Evolutionary conservation across 164 flowering plant species (phyloP).

Genomic region (Tinospora cordifolia): DNA sequence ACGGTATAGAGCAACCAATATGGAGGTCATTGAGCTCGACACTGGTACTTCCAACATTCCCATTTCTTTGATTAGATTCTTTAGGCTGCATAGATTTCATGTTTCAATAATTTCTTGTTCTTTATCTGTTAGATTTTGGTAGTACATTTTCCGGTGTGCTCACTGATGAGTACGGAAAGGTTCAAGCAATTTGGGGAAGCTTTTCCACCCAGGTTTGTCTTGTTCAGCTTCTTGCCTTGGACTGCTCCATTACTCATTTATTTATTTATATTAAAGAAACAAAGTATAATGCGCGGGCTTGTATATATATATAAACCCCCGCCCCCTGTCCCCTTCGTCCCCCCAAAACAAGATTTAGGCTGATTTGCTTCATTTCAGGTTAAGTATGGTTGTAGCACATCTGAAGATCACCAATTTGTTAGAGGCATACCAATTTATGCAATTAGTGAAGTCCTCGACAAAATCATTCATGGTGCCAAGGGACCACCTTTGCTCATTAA

Average conservation of each 20-base stretch:
- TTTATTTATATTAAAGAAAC: too few relatives aligned
- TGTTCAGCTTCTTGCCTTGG: constrained; percentile 6
- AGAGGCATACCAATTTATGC: constrained; percentile 80
- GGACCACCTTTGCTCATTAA: constrained; percentile 75
- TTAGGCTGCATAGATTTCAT: background rate
- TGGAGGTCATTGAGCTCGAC: constrained; percentile 97
- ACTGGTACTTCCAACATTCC: constrained; percentile 41
- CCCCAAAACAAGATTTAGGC: constrained; percentile 8
- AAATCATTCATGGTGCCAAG: constrained; percentile 56
- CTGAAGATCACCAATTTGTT: constrained; percentile 90
- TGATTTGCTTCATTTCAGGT: constrained; percentile 38
- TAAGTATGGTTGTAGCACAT: constrained; percentile 62
- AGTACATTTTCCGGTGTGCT: constrained; percentile 87
- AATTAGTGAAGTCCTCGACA: constrained; percentile 70
- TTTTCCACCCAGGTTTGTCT: constrained; percentile 83
- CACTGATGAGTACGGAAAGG: constrained; percentile 84
- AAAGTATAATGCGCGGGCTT: too few relatives aligned
- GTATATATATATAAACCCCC: too few relatives aligned
- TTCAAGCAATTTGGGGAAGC: constrained; percentile 93
- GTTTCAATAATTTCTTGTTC: constrained; percentile 3
- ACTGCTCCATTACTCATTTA: constrained; percentile 5
- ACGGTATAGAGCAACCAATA: constrained; percentile 86
- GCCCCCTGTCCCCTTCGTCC: too few relatives aligned
- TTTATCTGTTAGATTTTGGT: constrained; percentile 62
- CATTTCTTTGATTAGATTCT: constrained; percentile 3